A percentile compares a stretch with the other conserved stretches of the same genome.
Conservation (phyloP, 169 alveolate species). For the Eimeria sp. region DNA sequence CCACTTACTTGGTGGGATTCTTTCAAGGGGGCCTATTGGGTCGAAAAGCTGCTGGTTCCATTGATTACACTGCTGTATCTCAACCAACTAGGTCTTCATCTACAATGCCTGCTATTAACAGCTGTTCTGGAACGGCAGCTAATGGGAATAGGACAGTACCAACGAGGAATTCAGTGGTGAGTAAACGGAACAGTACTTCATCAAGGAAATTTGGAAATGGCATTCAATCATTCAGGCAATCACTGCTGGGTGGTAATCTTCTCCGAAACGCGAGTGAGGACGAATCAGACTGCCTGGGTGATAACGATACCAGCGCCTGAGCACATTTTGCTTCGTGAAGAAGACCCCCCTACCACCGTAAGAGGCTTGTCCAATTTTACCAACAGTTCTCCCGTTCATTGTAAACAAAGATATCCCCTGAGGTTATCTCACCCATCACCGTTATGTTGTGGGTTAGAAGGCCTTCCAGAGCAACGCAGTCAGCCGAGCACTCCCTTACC, state of each 20-base stretch:
- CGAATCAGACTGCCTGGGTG: conserved; percentile 17
- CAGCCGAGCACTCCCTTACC: background rate
- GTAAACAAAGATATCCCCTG: background rate
- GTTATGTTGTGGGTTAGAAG: too few species aligned
- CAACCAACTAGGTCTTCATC: background rate
- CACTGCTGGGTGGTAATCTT: conserved; percentile 23
- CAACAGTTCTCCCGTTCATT: background rate
- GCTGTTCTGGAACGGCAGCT: background rate
- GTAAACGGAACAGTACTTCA: background rate
- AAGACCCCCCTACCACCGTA: background rate
- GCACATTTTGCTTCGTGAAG: background rate
- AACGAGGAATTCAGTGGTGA: background rate
- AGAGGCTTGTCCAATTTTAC: background rate
- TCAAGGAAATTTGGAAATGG: background rate
- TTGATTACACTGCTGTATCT: background rate
- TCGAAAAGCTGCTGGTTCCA: background rate
- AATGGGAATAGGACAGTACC: background rate
- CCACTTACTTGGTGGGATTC: conserved; percentile 53
- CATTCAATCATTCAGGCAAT: conserved; percentile 1
- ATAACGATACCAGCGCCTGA: background rate
- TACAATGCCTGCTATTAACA: background rate
- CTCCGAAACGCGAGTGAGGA: conserved; percentile 12
- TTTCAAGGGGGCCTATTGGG: background rate
- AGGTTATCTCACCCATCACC: background rate
- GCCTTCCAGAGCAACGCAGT: background rate